Conservation (phyloP, 1,139 yeast genomes). For the Suhomyces terraborum region DNA sequence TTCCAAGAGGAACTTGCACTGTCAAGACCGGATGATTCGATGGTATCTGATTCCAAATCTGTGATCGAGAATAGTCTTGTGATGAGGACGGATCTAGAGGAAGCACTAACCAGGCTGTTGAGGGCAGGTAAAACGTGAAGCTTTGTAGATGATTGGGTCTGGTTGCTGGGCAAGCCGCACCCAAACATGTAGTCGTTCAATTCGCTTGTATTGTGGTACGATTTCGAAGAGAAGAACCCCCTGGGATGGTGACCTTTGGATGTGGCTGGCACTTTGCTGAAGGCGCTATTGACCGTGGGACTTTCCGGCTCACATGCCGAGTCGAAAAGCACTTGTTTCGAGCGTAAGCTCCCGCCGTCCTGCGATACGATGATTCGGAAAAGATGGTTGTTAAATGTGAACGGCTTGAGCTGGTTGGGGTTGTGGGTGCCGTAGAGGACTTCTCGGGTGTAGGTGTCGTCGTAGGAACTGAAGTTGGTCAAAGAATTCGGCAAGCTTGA, state of each 20-base stretch:
- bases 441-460: constrained; percentile 46
- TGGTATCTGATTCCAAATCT: constrained; percentile 24
- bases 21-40: constrained; percentile 6
- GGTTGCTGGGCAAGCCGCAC: constrained; percentile 55
- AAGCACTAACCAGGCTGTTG: constrained; percentile 31
- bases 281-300: constrained; percentile 7
- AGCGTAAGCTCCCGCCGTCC: constrained; percentile 52
- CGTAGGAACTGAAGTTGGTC: constrained; percentile 30
- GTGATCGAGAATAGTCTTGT: constrained; percentile 49
- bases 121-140: constrained; percentile 50
- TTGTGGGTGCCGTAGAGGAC: constrained; percentile 46
- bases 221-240: constrained; percentile 25
- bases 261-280: constrained; percentile 8
- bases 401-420: constrained; percentile 31
- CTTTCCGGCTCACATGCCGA: constrained; percentile 30
- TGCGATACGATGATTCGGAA: constrained; percentile 52
- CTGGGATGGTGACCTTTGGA: constrained; percentile 10
- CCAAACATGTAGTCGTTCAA: constrained; percentile 58
- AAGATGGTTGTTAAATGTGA: constrained; percentile 34
- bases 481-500: constrained; percentile 2
- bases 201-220: constrained; percentile 46
- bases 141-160: constrained; percentile 47
- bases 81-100: constrained; percentile 42
- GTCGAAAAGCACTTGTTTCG: constrained; percentile 53
- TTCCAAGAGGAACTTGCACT: constrained; percentile 25